Evolutionary conservation across 2,329 filamentous ascomycete genomes (phyloP), one percentile per base, ranked within the genome.

Genomic region (Rhynchosporium secalis): DNA sequence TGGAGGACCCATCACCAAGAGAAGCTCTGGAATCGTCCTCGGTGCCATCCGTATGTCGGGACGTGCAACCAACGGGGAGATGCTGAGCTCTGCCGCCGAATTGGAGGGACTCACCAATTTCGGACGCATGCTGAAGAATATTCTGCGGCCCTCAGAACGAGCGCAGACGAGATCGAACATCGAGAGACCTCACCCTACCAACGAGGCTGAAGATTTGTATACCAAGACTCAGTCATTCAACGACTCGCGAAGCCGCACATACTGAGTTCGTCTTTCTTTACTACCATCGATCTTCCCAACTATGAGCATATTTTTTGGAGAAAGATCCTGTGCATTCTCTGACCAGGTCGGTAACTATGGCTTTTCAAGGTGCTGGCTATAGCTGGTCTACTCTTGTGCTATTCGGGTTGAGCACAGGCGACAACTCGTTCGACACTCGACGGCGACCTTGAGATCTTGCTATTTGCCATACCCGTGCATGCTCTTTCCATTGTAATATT

Each of bases 131-230:
- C 47, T 68, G 15, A 61, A 47, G 20, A 40, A 47, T 3, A 46
- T 67, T 20, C 20, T 66, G 12, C 45, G 40, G 48, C 40, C 46
- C 10, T 15, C 49, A 31, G 48, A 43, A 31, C 26, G 54, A 57
- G 51, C 38, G 12, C 52, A 56, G 40, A 49, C 54, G 31, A n/a
- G 58, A 57, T 54, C 61, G 0, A 58, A 55, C 48, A 60, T 56
- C 1, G 57, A 62, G 36, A 47, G 26, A 6, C n/a, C 40, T 29
- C 63, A 55, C 54, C 60, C 56, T 33, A 62, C 65, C 29, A 63
- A 65, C 54, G 65, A 68, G 13, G 74, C 83, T 13, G 81, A 81
- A 1, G 82, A 84, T 0, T 82, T 83, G 0, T 82, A 47, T 31
- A 64, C 67, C 49, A 70, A 73, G 46, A 70, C 71, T 54, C 62